Evolutionary conservation across 2,329 filamentous ascomycete species (phyloP).

Genomic region (Fusarium sublunatum): DNA sequence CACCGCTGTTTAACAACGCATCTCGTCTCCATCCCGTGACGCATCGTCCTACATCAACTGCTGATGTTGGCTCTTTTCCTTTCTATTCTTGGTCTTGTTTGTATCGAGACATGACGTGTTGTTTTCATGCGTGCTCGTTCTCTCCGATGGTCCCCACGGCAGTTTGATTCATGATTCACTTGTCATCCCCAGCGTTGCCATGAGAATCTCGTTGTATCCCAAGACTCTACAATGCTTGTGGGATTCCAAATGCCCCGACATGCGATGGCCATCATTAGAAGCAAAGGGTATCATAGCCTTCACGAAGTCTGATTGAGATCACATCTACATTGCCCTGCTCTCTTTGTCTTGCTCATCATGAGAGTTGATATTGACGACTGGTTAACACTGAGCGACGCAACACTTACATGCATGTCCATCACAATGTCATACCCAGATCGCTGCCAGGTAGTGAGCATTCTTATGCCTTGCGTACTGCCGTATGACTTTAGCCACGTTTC

Average conservation of each 20-base stretch:
- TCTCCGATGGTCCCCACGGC: background rate
- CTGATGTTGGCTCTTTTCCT: background rate
- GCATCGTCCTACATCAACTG: conserved; percentile 9
- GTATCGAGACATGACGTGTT: background rate
- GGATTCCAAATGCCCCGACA: too few relatives aligned
- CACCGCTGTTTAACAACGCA: conserved; percentile 29
- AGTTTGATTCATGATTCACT: background rate
- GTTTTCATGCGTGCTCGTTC: background rate
- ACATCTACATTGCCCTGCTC: too few relatives aligned
- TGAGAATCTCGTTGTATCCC: background rate
- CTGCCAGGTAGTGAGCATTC: background rate
- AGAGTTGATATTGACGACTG: too few relatives aligned
- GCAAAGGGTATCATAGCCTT: too few relatives aligned
- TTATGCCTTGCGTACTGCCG: background rate
- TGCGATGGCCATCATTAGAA: too few relatives aligned
- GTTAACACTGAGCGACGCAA: too few relatives aligned
- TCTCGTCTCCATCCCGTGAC: conserved; percentile 28
- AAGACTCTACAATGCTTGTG: too few relatives aligned
- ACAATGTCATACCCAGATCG: too few relatives aligned
- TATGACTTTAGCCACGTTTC: background rate
- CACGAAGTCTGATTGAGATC: too few relatives aligned
- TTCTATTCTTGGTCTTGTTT: conserved; percentile 5
- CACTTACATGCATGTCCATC: too few relatives aligned
- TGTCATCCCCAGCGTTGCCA: background rate
- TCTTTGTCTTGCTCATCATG: too few relatives aligned